A percentile compares a stretch with the other conserved stretches of the same genome.
Evolutionary conservation across 2,329 filamentous ascomycete species (phyloP).

Genomic region (Colletotrichum simmondsii): DNA sequence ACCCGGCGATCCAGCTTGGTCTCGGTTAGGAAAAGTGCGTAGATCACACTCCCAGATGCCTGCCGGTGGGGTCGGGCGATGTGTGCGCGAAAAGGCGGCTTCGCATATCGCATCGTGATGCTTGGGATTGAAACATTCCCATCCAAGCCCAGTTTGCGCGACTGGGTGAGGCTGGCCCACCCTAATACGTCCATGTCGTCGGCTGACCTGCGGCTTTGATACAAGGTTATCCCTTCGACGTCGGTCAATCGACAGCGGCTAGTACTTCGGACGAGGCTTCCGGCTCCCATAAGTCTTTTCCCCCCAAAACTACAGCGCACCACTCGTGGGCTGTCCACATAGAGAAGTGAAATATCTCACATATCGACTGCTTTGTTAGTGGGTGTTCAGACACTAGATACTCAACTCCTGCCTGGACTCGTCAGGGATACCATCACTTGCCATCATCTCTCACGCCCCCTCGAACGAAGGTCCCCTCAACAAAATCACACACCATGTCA

Average conservation of each 20-base stretch:
- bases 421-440: slow-evolving; percentile 23
- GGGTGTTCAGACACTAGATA: slow-evolving; percentile 21
- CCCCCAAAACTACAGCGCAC: background rate
- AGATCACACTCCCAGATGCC: slow-evolving; percentile 28
- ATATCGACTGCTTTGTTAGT: slow-evolving; percentile 20
- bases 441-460: slow-evolving; percentile 15
- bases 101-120: slow-evolving; percentile 27
- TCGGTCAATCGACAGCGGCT: slow-evolving; percentile 29
- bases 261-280: slow-evolving; percentile 23
- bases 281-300: slow-evolving; percentile 19
- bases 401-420: background rate
- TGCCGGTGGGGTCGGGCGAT: slow-evolving; percentile 17
- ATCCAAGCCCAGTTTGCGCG: slow-evolving; percentile 10
- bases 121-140: slow-evolving; percentile 33
- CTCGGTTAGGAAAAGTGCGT: slow-evolving; percentile 29
- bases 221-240: slow-evolving; percentile 28
- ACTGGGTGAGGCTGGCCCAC: slow-evolving; percentile 28
- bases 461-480: background rate
- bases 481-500: slow-evolving; percentile 15
- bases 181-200: slow-evolving; percentile 7
- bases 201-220: slow-evolving; percentile 12
- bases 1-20: slow-evolving; percentile 29
- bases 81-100: slow-evolving; percentile 4
- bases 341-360: slow-evolving; percentile 17
- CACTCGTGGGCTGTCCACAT: background rate